A percentile compares a stretch with the other conserved stretches of the same genome.
Evolutionary conservation across 495 filamentous ascomycete species (phyloP).

Genomic region (Pyronema domesticum): DNA sequence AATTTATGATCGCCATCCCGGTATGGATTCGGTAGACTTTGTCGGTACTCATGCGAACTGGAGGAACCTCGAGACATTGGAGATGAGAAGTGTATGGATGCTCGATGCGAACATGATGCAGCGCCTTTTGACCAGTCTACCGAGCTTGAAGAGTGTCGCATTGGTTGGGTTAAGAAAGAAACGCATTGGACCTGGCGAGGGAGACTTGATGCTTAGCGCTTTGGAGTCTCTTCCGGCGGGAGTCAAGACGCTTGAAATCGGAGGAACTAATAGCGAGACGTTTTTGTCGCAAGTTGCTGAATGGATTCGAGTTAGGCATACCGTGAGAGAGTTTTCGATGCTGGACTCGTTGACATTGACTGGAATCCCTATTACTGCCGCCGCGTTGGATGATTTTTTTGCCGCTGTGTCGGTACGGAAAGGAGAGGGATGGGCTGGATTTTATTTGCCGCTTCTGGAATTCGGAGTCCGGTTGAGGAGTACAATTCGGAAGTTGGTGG

Average conservation of each 20-base stretch:
- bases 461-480: slow-evolving; percentile 1
- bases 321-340: not conserved
- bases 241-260: slow-evolving; percentile 12
- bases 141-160: slow-evolving; percentile 9
- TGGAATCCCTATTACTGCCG: slow-evolving; percentile 14
- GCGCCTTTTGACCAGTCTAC: slow-evolving; percentile 9
- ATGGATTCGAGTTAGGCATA: slow-evolving; percentile 7
- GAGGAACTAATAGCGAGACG: slow-evolving; percentile 15
- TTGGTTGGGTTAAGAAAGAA: slow-evolving; percentile 14
- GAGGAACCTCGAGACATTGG: slow-evolving; percentile 13
- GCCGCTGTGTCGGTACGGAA: slow-evolving; percentile 8
- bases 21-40: slow-evolving; percentile 16
- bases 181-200: slow-evolving; percentile 6
- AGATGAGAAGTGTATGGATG: slow-evolving; percentile 15
- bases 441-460: slow-evolving; percentile 2
- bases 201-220: slow-evolving; percentile 9
- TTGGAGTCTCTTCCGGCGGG: slow-evolving; percentile 10
- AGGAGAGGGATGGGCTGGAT: not conserved
- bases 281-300: slow-evolving; percentile 12
- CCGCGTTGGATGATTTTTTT: slow-evolving; percentile 10
- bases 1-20: slow-evolving; percentile 16
- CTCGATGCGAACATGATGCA: slow-evolving; percentile 6
- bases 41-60: slow-evolving; percentile 14
- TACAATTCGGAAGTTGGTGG: slow-evolving; percentile 3
- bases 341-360: slow-evolving; percentile 12